These are phyloP conservation scores for Fusarium anguioides DNA, from an alignment of 2,329 filamentous ascomycete genomes.

Conservation along the genomic window DNA sequence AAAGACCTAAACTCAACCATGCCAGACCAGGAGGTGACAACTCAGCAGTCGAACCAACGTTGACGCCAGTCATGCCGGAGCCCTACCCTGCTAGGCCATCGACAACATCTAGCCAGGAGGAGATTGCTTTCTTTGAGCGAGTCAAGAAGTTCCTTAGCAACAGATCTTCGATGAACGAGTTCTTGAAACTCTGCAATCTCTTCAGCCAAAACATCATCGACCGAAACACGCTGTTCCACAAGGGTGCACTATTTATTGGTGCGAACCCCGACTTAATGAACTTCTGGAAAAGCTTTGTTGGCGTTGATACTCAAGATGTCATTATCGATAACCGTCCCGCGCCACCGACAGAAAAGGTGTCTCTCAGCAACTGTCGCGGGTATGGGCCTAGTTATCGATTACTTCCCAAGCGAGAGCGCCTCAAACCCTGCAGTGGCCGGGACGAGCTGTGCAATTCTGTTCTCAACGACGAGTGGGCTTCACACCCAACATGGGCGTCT, in stretches of 20 bases:
- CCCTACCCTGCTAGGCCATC: constrained; percentile 82
- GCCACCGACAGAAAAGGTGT: constrained; percentile 83
- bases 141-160: constrained; percentile 97
- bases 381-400: constrained; percentile 95
- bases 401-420: constrained; percentile 87
- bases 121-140: constrained; percentile 93
- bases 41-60: constrained; percentile 80
- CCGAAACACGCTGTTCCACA: constrained; percentile 81
- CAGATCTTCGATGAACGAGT: constrained; percentile 92
- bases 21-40: constrained; percentile 69
- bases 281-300: constrained; percentile 88
- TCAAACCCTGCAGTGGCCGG: constrained; percentile 91
- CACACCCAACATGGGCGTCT: constrained; percentile 97
- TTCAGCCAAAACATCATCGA: constrained; percentile 95
- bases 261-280: constrained; percentile 88
- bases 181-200: constrained; percentile 95
- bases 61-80: constrained; percentile 89
- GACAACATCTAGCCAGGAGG: constrained; percentile 81
- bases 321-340: constrained; percentile 81
- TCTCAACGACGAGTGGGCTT: constrained; percentile 97
- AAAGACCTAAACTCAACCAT: constrained; percentile 81
- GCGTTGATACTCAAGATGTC: constrained; percentile 80
- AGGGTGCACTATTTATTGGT: constrained; percentile 87
- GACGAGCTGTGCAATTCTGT: constrained; percentile 95
- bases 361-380: constrained; percentile 94